Base-by-base conservation (phyloP, 2,329 filamentous ascomycete species). In the Trichoderma asperellum region DNA sequence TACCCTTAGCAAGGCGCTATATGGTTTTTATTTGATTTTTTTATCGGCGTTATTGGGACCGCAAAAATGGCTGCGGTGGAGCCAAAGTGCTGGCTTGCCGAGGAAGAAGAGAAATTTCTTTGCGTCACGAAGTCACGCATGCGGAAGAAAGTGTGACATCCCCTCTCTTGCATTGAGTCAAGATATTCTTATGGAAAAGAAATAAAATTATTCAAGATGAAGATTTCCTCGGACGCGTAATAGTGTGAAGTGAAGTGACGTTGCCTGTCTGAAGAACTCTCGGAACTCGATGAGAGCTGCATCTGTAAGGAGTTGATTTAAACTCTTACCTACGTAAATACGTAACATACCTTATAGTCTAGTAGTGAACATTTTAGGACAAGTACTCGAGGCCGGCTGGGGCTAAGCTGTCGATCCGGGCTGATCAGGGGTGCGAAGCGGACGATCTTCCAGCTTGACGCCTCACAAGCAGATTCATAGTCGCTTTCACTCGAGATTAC, bases 91-190 rank as follows among this genome's bases (percentile, higher is more conserved):
- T 63, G 73, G 47, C 69, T 70, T 70, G 68, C 68, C 68, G 71
- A 58, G 55, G 64, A 67, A 69, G 65, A 70, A 70, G 62, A 56
- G 65, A 4, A n/a, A 43, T n/a, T 57, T 69, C 32, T 70, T 49
- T 77, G 75, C 71, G 65, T 21, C 71, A 67, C 40, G 18, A 57
- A 37, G 73, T 75, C 76, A 72, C 73, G 73, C 75, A 76, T 72
- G 74, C 75, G 75, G 75, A 32, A 70, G 66, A 68, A 59, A 73
- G 68, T 68, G 74, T 79, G 78, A 75, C 78, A 80, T 79, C 79
- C 78, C 79, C 79, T 80, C 79, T 81, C 79, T 80, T 79, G 77
- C 77, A 77, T 75, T 73, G 70, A 74, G 70, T 73, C 49, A 37
- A 61, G 61, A 69, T 67, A 62, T 29, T 63, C 52, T n/a, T 73